Conservation (phyloP, 495 filamentous ascomycete species). For the Talaromyces wortmannii region DNA sequence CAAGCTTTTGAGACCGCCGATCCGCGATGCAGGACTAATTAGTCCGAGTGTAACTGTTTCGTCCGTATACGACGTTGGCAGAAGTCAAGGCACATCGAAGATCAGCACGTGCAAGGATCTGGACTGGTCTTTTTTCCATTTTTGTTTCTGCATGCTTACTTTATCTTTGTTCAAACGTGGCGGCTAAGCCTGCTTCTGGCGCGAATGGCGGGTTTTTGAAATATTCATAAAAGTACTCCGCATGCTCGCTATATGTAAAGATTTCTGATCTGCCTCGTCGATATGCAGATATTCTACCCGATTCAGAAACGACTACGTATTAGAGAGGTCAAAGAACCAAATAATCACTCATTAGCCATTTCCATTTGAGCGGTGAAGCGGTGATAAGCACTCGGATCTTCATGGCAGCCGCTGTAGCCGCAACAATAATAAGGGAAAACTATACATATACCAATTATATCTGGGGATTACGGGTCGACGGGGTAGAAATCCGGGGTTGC, state of each 20-base stretch:
- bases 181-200: not conserved
- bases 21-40: too few relatives aligned
- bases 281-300: not conserved
- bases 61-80: not conserved
- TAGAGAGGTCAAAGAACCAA: not conserved
- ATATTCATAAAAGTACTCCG: not conserved
- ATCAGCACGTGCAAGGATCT: not conserved
- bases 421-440: not conserved
- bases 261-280: not conserved
- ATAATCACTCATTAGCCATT: too few relatives aligned
- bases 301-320: not conserved
- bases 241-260: not conserved
- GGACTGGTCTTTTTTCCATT: not conserved
- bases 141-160: not conserved
- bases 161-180: not conserved
- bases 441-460: not conserved
- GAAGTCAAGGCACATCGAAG: not conserved
- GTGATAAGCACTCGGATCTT: not conserved
- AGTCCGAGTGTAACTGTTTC: too few relatives aligned
- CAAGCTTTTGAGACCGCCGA: too few relatives aligned
- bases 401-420: constrained; percentile 1
- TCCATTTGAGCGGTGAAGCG: not conserved
- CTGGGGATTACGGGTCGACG: too few relatives aligned
- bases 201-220: not conserved
- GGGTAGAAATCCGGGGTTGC: too few relatives aligned